Base-by-base conservation (phyloP, 2,329 filamentous ascomycete genomes). In the Colletotrichum lentis region DNA sequence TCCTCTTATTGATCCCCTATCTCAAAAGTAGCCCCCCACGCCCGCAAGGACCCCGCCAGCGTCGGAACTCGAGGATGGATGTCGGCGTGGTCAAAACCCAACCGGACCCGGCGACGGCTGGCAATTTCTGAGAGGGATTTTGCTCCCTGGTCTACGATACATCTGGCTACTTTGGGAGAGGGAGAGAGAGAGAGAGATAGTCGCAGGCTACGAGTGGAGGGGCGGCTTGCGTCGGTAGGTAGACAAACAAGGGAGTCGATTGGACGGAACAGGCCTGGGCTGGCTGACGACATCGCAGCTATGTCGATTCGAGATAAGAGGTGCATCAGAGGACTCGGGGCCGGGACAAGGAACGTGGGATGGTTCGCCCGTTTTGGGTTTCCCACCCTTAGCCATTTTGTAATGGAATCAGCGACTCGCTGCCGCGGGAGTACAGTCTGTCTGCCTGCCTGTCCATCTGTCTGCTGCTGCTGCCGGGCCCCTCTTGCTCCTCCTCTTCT, bases 301-400 rank as follows among this genome's bases (percentile, higher is more conserved):
- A 66, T 71, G 68, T 62, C 61, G 39, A 60, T 67, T 71, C 67
- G 66, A 67, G 55, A 70, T 62, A 61, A 63, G 66, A 63, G 18
- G 64, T 64, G 64, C 64, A 68, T 62, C 56, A 18, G 27, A 52
- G 35, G 35, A 44, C 56, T 31, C 27, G 8, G 27, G 27, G 27
- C 27, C 47, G 35, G 49, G 50, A 43, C 20, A 14, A 52, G 44
- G 46, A 61, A 49, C 64, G 65, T 47, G 69, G 69, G 68, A 64
- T 64, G 54, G 14, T 18, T 35, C 41, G 46, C 56, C 27, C 27
- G 27, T 31, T 31, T 31, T 31, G 27, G 27, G 7, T 31, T 18
- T 20, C 50, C 41, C 64, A 24, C 60, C 20, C 16, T 57, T 59
- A 62, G 57, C 57, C 65, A 47, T 66, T 69, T 62, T 54, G 62